These are phyloP conservation scores for Penicillium expansum DNA, from an alignment of 2,329 filamentous ascomycete genomes.

Conservation along the genomic window DNA sequence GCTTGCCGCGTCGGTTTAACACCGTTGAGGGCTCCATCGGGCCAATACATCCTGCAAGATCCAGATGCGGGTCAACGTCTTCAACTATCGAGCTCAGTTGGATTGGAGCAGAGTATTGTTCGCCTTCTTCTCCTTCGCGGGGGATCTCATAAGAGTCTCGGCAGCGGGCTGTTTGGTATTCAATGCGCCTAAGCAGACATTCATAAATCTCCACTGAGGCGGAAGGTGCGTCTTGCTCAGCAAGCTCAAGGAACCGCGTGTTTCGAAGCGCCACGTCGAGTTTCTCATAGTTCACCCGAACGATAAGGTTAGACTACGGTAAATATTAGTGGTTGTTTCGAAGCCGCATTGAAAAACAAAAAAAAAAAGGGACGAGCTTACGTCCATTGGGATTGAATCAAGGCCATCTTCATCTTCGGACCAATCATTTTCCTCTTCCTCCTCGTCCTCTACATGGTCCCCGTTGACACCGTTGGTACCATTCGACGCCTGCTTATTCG, in stretches of 20 bases:
- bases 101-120: slow-evolving; percentile 39
- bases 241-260: slow-evolving; percentile 70
- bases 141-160: slow-evolving; percentile 45
- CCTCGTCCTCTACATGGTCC: slow-evolving; percentile 26
- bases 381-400: slow-evolving; percentile 39
- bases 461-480: slow-evolving; percentile 29
- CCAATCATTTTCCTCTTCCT: slow-evolving; percentile 37
- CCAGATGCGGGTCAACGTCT: slow-evolving; percentile 39
- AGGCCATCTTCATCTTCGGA: slow-evolving; percentile 37
- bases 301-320: slow-evolving; percentile 64
- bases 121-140: slow-evolving; percentile 42
- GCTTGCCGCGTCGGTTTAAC: slow-evolving; percentile 32
- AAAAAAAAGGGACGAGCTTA: slow-evolving; percentile 19
- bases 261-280: slow-evolving; percentile 80
- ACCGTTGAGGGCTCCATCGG: slow-evolving; percentile 29
- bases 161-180: slow-evolving; percentile 66
- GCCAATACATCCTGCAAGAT: slow-evolving; percentile 38
- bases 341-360: slow-evolving; percentile 1
- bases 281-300: slow-evolving; percentile 82
- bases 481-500: slow-evolving; percentile 18
- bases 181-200: slow-evolving; percentile 67
- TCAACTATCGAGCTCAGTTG: slow-evolving; percentile 34
- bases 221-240: slow-evolving; percentile 66
- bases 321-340: slow-evolving; percentile 13
- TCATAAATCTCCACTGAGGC: slow-evolving; percentile 77